phyloP scores from a whole-genome alignment of 2,329 filamentous ascomycete genomes.

The Arachnopeziza araneosa region DNA sequence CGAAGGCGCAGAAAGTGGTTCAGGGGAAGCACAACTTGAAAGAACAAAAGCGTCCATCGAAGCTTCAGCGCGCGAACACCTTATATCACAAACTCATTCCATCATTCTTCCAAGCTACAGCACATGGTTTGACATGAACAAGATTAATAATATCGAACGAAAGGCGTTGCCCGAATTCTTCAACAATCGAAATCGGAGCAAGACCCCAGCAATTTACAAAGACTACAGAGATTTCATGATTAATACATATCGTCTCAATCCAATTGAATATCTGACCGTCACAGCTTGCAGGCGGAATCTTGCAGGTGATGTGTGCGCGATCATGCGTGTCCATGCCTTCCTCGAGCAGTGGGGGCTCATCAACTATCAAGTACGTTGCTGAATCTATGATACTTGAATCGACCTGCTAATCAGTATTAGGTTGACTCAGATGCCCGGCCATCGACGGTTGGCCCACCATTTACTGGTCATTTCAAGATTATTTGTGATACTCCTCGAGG shows the following conservation, averaged over 20 bases:
- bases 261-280: slow-evolving; percentile 92
- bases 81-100: slow-evolving; percentile 88
- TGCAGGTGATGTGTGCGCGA: slow-evolving; percentile 95
- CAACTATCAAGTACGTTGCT: slow-evolving; percentile 78
- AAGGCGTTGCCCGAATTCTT: slow-evolving; percentile 98
- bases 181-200: slow-evolving; percentile 96
- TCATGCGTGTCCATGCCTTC: slow-evolving; percentile 98
- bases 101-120: slow-evolving; percentile 97
- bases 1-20: slow-evolving; percentile 36
- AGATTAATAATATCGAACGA: slow-evolving; percentile 83
- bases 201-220: slow-evolving; percentile 95
- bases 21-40: slow-evolving; percentile 49
- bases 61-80: slow-evolving; percentile 81
- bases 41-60: slow-evolving; percentile 78
- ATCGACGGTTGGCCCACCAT: slow-evolving; percentile 91
- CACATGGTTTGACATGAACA: slow-evolving; percentile 98
- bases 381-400: not conserved
- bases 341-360: slow-evolving; percentile 98
- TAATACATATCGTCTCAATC: slow-evolving; percentile 96
- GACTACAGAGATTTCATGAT: slow-evolving; percentile 99
- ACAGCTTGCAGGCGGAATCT: slow-evolving; percentile 93
- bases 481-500: slow-evolving; percentile 94
- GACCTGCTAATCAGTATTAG: slow-evolving; percentile 40
- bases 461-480: slow-evolving; percentile 95
- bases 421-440: slow-evolving; percentile 94